These are phyloP conservation scores for Catenaria anguillulae DNA, from an alignment of 371 early-diverging fungal species.

Conservation along the genomic window DNA sequence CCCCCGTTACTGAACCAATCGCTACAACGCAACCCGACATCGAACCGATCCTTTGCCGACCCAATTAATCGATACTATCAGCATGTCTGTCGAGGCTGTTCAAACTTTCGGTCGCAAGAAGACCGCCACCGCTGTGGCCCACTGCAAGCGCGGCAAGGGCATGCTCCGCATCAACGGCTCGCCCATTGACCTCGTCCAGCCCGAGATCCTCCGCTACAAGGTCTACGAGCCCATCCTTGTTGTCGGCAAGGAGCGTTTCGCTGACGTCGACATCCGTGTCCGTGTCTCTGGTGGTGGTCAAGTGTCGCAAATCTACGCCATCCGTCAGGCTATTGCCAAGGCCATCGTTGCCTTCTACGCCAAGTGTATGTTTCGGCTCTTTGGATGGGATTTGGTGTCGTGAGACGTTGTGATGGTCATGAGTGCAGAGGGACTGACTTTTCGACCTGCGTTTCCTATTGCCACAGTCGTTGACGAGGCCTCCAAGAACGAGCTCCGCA, in stretches of 20 bases:
- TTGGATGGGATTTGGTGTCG: too few species aligned
- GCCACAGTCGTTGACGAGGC: slow-evolving; percentile 90
- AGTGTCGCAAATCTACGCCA: slow-evolving; percentile 94
- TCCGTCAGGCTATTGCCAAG: slow-evolving; percentile 99
- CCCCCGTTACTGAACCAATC: too few species aligned
- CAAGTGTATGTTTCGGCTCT: slow-evolving; percentile 64
- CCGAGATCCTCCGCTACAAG: slow-evolving; percentile 94
- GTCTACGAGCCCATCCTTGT: slow-evolving; percentile 97
- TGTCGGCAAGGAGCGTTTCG: slow-evolving; percentile 91
- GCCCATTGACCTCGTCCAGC: slow-evolving; percentile 90
- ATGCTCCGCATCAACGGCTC: slow-evolving; percentile 96
- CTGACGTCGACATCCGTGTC: slow-evolving; percentile 93
- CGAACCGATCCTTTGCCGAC: too few species aligned
- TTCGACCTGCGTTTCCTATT: too few species aligned
- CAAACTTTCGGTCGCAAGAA: slow-evolving; percentile 42
- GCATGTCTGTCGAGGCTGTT: background rate
- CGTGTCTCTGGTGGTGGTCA: slow-evolving; percentile 97
- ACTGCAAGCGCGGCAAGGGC: slow-evolving; percentile 95
- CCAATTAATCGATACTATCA: too few species aligned
- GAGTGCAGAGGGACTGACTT: too few species aligned
- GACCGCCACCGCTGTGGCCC: slow-evolving; percentile 98
- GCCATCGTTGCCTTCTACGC: slow-evolving; percentile 98
- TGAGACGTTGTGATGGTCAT: too few species aligned
- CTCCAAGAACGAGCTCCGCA: slow-evolving; percentile 98
- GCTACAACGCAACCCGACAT: too few species aligned